Evolutionary conservation across 2,329 filamentous ascomycete species (phyloP), one percentile per base, ranked within the genome.

Genomic region (Aspergillus amoenus): DNA sequence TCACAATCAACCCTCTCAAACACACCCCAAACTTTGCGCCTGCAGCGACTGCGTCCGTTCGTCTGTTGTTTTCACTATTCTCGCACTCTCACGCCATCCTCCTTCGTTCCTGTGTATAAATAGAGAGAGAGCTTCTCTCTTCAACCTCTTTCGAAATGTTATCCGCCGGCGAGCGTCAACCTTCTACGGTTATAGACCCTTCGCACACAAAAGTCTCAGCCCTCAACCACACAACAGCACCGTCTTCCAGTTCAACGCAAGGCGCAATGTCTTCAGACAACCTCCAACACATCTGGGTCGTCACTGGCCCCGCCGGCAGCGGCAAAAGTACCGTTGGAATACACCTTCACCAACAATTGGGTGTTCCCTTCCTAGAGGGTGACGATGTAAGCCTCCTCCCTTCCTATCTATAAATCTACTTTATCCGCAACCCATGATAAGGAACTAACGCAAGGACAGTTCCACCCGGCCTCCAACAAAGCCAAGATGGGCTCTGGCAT

Each of bases 401-500:
- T 21, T 40, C 15, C 47, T 40, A 37, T 42, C 17, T 30, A 30
- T 30, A 30, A 30, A 13, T 39, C 11, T 39, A 30, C 22, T 11
- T 22, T 42, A 46, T 43, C 21, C 8, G 7, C 21, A 21, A 21
- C 7, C 15, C 9, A 3, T 15, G 5, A 15, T 45, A 5, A 34
- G 3, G 37, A 8, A 24, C 8, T 21, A 34, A 52, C 6, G 27
- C 7, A 52, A 5, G 11, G 39, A 27, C 50, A 81, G 78, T 80
- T 76, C 63, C 78, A 81, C 64, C 66, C 77, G 0, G 77, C 82
- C 32, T 81, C 88, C 68, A 97, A 93, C 77, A 87, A 93, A 66
- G 88, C 93, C 54, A 99, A 97, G 77, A 99, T 99, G 94, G 82
- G 84, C 69, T 82, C 82, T 65, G 91, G 91, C 64, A 87, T 86